Base-by-base conservation (phyloP, 805 yeast species). In the Candida koratica region DNA sequence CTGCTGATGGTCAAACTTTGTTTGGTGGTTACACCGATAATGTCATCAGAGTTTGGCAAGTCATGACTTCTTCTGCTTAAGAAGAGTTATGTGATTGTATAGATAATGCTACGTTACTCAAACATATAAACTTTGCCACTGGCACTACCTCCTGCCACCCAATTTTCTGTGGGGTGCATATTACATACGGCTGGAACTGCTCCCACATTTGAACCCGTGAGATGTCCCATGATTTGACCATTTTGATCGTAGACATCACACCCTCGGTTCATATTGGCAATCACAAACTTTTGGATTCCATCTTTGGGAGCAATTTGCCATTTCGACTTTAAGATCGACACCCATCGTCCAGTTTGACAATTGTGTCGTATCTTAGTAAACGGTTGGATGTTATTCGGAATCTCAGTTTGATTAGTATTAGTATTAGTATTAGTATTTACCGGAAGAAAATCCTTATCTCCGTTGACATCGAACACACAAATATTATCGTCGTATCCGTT, bases 31-130 rank as follows among this genome's bases (percentile, higher is more conserved):
- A 93, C 96, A 89, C 97, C 64, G 99, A 93, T 76, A 86, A 86
- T 80, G 80, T 84, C 69, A 90, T 93, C 81, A 90, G 99, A 79
- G 99, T 93, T 73, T 93, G 98, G 98, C 97, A 93, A 83, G 96
- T 93, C 61, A 93, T 93, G 97, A 86, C 94, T 75, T 73, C 81
- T 51, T 67, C 71, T 46, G 71, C 72, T 60, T 67, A 67, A 57
- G 38, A 20, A 10, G 10, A 20, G 9, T 10, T 7, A 8, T 20
- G 23, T 20, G 10, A 20, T 20, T 20, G 23, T 20, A 20, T 20
- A 20, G 17, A 22, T 24, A 20, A 32, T 14, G 15, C 11, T 25
- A 32, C 24, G 12, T 25, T 55, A 61, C 31, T 58, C 60, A 53
- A 71, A 84, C 35, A 86, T 55, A 53, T 82, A 85, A 0, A 80